Evolutionary conservation across 805 yeast species (phyloP), one percentile per base, ranked within the genome.

Genomic region (Wickerhamomyces alni): DNA sequence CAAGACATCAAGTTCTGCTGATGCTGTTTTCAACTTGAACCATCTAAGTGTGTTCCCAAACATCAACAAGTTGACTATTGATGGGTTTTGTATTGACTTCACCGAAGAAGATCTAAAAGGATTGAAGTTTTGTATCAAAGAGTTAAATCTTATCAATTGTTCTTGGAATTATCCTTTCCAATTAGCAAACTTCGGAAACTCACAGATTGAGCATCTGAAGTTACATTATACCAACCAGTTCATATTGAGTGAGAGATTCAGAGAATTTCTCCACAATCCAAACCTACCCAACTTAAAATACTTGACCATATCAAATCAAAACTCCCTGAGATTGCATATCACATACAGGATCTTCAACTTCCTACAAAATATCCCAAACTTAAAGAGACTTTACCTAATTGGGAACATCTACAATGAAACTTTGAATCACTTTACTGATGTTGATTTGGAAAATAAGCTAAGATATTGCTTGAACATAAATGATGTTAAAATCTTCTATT

Each of bases 111-210:
- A 59, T 19, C 11, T 42, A 2, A 50, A 47, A 8, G 50, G 44
- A 2, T 37, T 49, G 10, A 44, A 52, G 2, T 48, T 53, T 5
- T 29, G 45, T 1, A 48, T 68, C 22, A 46, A 48, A 5, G 47
- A 45, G 2, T 46, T 74, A 19, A 45, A 51, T 4, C 46, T 76
- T 5, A 45, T 52, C 12, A 63, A 75, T 44, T 76, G 82, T 53
- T 66, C 70, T 2, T 76, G 82, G 81, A 72, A 71, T 42, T 76
- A 73, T 44, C 82, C 82, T 1, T 75, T 75, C 48, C 61, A 66
- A 16, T 51, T 74, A 33, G 54, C 52, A 19, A 48, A 48, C 25
- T 59, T 60, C 38, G 61, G 60, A 6, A 46, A 46, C 17, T 42
- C 45, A 15, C 46, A 46, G 17, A 48, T 61, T 35, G 49, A 45